Percentiles rank a stretch among this genome's conserved stretches.
phyloP scores from a whole-genome alignment of 768 basidiomycete species.

The Pulveroboletus sp. region DNA sequence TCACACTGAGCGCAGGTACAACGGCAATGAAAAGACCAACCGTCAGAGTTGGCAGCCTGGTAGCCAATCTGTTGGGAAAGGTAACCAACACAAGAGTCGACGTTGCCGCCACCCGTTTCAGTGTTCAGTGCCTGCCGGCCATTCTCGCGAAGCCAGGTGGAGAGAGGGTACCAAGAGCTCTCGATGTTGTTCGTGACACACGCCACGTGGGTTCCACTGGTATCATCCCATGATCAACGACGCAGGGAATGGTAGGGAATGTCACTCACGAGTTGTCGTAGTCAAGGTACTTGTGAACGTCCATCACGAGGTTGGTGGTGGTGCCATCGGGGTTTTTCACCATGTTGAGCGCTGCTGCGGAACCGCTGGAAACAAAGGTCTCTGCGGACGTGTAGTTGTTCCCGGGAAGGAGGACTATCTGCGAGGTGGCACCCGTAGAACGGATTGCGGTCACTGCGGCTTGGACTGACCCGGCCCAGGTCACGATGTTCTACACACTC shows the following conservation, averaged over 20 bases:
- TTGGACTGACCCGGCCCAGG: slow-evolving; percentile 52
- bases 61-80: slow-evolving; percentile 46
- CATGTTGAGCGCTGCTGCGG: slow-evolving; percentile 44
- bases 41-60: slow-evolving; percentile 48
- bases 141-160: slow-evolving; percentile 47
- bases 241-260: neutral
- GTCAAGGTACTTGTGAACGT: slow-evolving; percentile 65
- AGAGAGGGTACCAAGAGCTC: slow-evolving; percentile 43
- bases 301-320: slow-evolving; percentile 48
- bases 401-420: slow-evolving; percentile 59
- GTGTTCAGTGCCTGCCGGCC: slow-evolving; percentile 56
- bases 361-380: slow-evolving; percentile 50
- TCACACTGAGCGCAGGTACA: neutral
- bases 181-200: slow-evolving; percentile 57
- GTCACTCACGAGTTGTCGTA: slow-evolving; percentile 44
- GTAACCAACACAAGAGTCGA: slow-evolving; percentile 42
- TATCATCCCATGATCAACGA: neutral
- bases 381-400: slow-evolving; percentile 54
- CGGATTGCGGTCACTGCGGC: slow-evolving; percentile 64
- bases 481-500: slow-evolving; percentile 31
- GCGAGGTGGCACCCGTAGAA: slow-evolving; percentile 45
- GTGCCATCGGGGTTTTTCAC: slow-evolving; percentile 48
- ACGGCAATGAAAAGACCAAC: slow-evolving; percentile 24
- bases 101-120: slow-evolving; percentile 60
- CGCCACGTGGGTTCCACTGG: slow-evolving; percentile 38